Percentiles rank a stretch among this genome's conserved stretches.
These are phyloP conservation scores for Diaporthe sp. DNA, from an alignment of 2,329 filamentous ascomycete species.

Conservation along the genomic window DNA sequence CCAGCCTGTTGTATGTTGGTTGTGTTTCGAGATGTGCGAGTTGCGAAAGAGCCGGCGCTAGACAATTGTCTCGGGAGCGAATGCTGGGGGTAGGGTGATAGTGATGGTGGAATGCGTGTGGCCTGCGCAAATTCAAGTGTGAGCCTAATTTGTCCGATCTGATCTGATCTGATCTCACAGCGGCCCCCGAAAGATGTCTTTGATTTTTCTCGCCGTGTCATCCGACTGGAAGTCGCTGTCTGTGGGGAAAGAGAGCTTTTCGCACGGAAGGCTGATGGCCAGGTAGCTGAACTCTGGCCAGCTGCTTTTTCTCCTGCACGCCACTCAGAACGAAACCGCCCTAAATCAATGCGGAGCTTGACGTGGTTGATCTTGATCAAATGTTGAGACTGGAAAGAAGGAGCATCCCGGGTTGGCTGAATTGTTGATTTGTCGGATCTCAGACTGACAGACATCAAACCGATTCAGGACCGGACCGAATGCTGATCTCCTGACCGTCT, in stretches of 20 bases:
- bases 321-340: constrained; percentile 30
- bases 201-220: constrained; percentile 37
- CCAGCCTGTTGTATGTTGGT: constrained; percentile 58
- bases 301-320: constrained; percentile 36
- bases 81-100: constrained; percentile 19
- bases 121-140: constrained; percentile 44
- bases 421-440: constrained; percentile 21
- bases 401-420: constrained; percentile 14
- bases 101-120: constrained; percentile 5
- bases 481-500: constrained; percentile 18
- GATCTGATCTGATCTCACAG: constrained; percentile 36
- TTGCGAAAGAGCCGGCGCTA: constrained; percentile 49
- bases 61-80: constrained; percentile 54
- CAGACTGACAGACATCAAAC: constrained; percentile 27
- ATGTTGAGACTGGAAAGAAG: constrained; percentile 18
- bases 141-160: constrained; percentile 37
- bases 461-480: constrained; percentile 16
- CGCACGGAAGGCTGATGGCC: constrained; percentile 35
- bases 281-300: constrained; percentile 38
- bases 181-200: constrained; percentile 39
- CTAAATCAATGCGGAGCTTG: constrained; percentile 27
- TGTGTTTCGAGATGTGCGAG: constrained; percentile 21
- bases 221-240: constrained; percentile 34
- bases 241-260: constrained; percentile 23
- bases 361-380: constrained; percentile 14